These are phyloP conservation scores for Pichia paraexigua DNA, from an alignment of 805 yeast species.

Conservation along the genomic window DNA sequence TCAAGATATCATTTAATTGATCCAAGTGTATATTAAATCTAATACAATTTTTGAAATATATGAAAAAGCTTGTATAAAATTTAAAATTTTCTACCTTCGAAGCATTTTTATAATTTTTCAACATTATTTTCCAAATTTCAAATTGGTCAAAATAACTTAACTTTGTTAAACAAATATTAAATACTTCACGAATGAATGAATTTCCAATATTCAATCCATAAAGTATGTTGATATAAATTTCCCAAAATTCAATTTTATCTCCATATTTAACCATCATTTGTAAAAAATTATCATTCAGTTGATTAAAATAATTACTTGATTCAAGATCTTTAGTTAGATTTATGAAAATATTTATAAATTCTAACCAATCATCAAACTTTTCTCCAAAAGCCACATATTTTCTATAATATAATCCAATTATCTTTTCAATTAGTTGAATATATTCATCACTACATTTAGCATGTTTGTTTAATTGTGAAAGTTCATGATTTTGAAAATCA, in stretches of 20 bases:
- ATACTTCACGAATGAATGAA: background rate
- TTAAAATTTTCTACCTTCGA: background rate
- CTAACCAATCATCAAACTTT: background rate
- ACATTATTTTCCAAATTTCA: background rate
- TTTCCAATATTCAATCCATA: background rate
- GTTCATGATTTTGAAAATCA: background rate
- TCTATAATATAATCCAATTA: background rate
- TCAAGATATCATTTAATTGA: background rate
- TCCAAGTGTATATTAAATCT: background rate
- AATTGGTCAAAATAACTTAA: background rate
- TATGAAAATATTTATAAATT: background rate
- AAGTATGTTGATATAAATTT: background rate
- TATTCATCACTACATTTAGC: background rate
- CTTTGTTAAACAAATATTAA: background rate
- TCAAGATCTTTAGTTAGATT: background rate
- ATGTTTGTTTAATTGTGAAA: background rate
- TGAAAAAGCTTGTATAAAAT: constrained; percentile 1
- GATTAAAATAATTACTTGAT: background rate
- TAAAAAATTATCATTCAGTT: background rate
- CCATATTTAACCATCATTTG: background rate
- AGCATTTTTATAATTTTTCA: background rate
- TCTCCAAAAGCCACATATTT: background rate
- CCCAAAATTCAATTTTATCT: constrained; percentile 4
- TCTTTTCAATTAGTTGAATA: background rate
- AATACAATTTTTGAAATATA: constrained; percentile 1